phyloP scores from a whole-genome alignment of 352 stramenopile genomes.

The Discostella stelligera region DNA sequence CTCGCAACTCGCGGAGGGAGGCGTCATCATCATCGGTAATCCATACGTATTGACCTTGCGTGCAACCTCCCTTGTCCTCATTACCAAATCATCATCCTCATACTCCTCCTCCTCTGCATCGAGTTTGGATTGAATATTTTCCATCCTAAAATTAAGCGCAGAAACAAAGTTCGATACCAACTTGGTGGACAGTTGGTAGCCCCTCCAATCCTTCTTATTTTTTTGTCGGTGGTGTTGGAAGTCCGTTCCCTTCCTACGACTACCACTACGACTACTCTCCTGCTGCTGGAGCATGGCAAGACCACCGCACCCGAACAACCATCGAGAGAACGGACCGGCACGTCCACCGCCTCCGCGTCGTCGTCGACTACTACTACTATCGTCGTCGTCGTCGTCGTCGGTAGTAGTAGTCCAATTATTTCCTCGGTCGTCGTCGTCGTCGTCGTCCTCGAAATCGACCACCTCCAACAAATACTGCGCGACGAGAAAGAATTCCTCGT shows the following conservation, averaged over 20 bases:
- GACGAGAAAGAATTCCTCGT: constrained; percentile 48
- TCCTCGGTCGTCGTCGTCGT: background rate
- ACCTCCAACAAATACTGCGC: constrained; percentile 43
- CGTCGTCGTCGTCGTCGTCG: background rate
- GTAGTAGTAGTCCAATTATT: background rate
- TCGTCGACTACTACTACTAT: background rate
- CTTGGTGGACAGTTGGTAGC: constrained; percentile 33
- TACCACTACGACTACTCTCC: background rate
- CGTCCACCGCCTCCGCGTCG: background rate
- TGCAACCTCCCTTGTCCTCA: constrained; percentile 35
- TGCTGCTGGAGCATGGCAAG: background rate
- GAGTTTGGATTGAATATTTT: constrained; percentile 16
- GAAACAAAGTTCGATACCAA: constrained; percentile 42
- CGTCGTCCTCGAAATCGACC: background rate
- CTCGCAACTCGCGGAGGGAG: background rate
- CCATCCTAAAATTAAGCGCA: constrained; percentile 39
- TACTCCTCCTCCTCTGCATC: background rate
- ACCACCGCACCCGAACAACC: constrained; percentile 10
- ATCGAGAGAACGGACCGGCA: background rate
- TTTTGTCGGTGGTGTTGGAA: constrained; percentile 1
- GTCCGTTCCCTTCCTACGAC: background rate
- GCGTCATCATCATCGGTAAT: constrained; percentile 16
- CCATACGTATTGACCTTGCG: constrained; percentile 45
- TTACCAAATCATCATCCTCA: constrained; percentile 22
- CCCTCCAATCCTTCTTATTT: constrained; percentile 10